phyloP scores from a whole-genome alignment of 306 rosid genomes.

The Leucaena leucocephala region DNA sequence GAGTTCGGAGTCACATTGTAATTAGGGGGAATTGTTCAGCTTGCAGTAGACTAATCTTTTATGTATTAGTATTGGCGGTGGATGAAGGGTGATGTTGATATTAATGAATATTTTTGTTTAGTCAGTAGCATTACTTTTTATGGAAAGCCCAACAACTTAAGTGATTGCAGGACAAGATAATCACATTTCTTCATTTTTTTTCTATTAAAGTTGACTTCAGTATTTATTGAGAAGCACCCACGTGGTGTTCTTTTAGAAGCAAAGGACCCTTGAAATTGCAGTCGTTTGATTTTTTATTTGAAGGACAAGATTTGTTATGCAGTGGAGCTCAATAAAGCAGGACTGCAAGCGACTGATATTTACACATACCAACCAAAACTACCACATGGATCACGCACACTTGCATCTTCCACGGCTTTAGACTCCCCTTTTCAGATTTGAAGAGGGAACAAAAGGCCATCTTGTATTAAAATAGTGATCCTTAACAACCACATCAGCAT shows the following conservation, averaged over 20 bases:
- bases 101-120: no score
- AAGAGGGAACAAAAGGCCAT: not conserved
- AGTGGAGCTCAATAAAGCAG: not conserved
- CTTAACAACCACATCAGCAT: not conserved
- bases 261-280: not conserved
- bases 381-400: not conserved
- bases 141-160: no score
- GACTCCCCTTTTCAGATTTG: not conserved
- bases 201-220: not conserved
- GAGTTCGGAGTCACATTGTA: no score
- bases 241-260: not conserved
- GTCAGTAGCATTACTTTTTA: no score
- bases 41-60: no score
- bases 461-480: not conserved
- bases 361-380: slow-evolving; percentile 16
- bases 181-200: no score
- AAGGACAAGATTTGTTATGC: not conserved
- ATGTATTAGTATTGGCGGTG: no score
- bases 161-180: no score
- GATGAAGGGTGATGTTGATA: no score
- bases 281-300: not conserved
- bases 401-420: not conserved
- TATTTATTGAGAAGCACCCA: not conserved
- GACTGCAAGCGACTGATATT: slow-evolving; percentile 14
- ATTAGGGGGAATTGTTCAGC: no score